Conservation (phyloP, 1,139 yeast species). For the Blastobotrys serpentis region DNA sequence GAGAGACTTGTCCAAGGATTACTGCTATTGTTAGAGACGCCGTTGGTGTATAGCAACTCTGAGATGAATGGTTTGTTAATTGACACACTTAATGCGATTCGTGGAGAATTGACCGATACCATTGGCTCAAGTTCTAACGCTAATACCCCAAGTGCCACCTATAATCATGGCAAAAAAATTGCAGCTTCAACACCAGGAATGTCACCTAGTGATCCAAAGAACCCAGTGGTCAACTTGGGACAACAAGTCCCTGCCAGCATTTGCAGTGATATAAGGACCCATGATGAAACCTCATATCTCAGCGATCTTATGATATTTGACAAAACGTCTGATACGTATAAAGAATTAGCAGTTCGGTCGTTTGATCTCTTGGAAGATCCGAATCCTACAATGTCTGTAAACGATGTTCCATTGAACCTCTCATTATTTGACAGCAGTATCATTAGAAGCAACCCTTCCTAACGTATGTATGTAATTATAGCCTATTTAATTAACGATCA, state of each 20-base stretch:
- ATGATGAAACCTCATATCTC: conserved; percentile 23
- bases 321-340: conserved; percentile 35
- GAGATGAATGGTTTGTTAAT: conserved; percentile 29
- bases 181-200: conserved; percentile 2
- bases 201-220: conserved; percentile 1
- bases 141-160: neutral
- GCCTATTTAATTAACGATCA: conserved; percentile 1
- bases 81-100: conserved; percentile 30
- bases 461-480: neutral
- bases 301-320: conserved; percentile 39
- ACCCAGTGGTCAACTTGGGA: neutral
- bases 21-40: conserved; percentile 43
- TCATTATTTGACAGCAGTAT: conserved; percentile 73
- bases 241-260: conserved; percentile 1
- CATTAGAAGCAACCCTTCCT: conserved; percentile 3
- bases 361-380: conserved; percentile 74
- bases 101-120: conserved; percentile 26
- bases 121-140: conserved; percentile 8
- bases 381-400: conserved; percentile 48
- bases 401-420: conserved; percentile 69
- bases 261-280: neutral
- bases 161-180: neutral
- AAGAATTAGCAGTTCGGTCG: conserved; percentile 43
- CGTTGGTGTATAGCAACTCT: conserved; percentile 21
- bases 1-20: conserved; percentile 44